Evolutionary conservation across 2,329 filamentous ascomycete genomes (phyloP).

Genomic region (Thelonectria discophora): DNA sequence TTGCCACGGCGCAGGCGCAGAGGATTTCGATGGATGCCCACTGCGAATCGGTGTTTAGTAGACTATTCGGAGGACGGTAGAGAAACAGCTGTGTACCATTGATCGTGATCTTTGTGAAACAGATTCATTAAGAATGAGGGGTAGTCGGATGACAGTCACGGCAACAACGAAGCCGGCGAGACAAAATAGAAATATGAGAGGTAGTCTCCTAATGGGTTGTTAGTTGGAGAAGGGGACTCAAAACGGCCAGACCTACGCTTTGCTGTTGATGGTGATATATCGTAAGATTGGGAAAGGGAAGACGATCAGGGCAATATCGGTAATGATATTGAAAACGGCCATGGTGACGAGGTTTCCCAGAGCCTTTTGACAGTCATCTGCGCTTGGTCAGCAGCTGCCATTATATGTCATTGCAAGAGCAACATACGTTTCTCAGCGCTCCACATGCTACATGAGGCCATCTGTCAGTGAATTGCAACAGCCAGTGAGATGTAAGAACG

Average conservation of each 20-base stretch:
- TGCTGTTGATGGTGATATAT: slow-evolving; percentile 32
- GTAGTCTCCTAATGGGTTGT: slow-evolving; percentile 28
- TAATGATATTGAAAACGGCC: slow-evolving; percentile 44
- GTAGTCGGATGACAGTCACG: slow-evolving; percentile 43
- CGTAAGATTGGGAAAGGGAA: slow-evolving; percentile 45
- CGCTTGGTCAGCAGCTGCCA: neutral
- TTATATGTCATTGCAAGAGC: neutral
- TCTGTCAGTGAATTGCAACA: neutral
- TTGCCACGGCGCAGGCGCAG: slow-evolving; percentile 45
- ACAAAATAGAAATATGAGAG: slow-evolving; percentile 41
- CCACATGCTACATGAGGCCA: slow-evolving; percentile 31
- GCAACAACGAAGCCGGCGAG: slow-evolving; percentile 41
- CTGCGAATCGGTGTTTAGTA: slow-evolving; percentile 20
- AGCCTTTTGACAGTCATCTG: slow-evolving; percentile 35
- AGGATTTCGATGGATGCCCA: slow-evolving; percentile 48
- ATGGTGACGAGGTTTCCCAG: slow-evolving; percentile 43
- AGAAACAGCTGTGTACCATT: slow-evolving; percentile 28
- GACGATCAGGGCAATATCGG: slow-evolving; percentile 43
- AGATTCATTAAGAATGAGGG: slow-evolving; percentile 42
- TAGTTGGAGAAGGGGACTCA: neutral
- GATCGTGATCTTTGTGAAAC: slow-evolving; percentile 44
- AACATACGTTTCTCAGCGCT: neutral
- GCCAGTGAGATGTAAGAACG: neutral
- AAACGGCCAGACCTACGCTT: slow-evolving; percentile 4
- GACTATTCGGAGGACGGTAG: neutral